These are phyloP conservation scores for Hymenoscyphus albidus DNA, from an alignment of 2,329 filamentous ascomycete genomes.

Conservation along the genomic window DNA sequence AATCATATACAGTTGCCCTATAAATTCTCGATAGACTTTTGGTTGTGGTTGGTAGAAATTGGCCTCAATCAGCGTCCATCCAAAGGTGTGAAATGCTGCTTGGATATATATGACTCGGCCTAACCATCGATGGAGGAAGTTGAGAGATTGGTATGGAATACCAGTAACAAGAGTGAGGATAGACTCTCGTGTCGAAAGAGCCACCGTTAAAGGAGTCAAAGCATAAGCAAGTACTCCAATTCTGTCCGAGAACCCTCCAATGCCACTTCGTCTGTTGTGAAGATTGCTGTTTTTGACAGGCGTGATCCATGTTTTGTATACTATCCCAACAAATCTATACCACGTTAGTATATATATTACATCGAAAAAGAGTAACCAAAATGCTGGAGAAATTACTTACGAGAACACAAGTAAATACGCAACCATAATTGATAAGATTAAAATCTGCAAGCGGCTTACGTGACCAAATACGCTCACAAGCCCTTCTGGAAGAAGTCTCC, in stretches of 20 bases:
- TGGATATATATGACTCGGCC: conserved; percentile 71
- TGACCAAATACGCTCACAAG: conserved; percentile 58
- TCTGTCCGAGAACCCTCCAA: conserved; percentile 67
- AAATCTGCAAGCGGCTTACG: conserved; percentile 64
- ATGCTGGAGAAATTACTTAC: conserved; percentile 35
- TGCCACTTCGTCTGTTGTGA: conserved; percentile 60
- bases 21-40: conserved; percentile 50
- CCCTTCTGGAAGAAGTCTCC: conserved; percentile 59
- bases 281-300: conserved; percentile 56
- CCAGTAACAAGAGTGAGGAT: conserved; percentile 67
- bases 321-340: conserved; percentile 55
- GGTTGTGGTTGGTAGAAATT: conserved; percentile 71
- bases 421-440: conserved; percentile 53
- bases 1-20: conserved; percentile 64
- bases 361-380: not conserved
- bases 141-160: conserved; percentile 72
- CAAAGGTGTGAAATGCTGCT: conserved; percentile 64
- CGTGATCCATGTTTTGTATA: conserved; percentile 66
- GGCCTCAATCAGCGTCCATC: conserved; percentile 65
- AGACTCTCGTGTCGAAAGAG: conserved; percentile 66
- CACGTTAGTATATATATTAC: conserved; percentile 1
- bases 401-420: conserved; percentile 64
- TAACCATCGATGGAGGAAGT: conserved; percentile 73
- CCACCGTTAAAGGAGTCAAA: conserved; percentile 65
- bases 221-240: conserved; percentile 70